These are phyloP conservation scores for Cladophialophora chaetospira DNA, from an alignment of 2,329 filamentous ascomycete genomes.

Conservation along the genomic window DNA sequence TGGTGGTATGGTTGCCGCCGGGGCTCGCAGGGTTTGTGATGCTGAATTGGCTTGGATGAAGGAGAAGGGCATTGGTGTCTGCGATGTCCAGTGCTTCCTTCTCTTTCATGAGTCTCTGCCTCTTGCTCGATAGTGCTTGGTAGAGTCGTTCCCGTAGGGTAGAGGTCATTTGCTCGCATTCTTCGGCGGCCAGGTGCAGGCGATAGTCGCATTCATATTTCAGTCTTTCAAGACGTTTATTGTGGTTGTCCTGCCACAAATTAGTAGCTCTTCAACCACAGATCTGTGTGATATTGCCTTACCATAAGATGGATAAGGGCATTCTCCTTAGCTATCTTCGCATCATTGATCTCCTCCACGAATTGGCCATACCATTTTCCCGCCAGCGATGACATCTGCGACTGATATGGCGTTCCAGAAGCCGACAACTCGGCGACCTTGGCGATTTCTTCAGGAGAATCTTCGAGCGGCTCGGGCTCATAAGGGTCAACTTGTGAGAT, in stretches of 20 bases:
- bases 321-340: constrained; percentile 83
- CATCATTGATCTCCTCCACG: constrained; percentile 81
- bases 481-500: constrained; percentile 86
- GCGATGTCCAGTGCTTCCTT: constrained; percentile 69
- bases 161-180: constrained; percentile 59
- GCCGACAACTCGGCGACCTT: constrained; percentile 61
- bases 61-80: constrained; percentile 65
- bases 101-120: constrained; percentile 60
- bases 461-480: constrained; percentile 66
- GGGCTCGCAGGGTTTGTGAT: constrained; percentile 66
- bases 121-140: constrained; percentile 59
- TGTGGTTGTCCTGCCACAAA: constrained; percentile 56
- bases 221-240: constrained; percentile 57
- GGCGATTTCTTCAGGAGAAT: constrained; percentile 65
- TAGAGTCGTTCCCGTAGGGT: constrained; percentile 65
- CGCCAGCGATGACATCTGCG: constrained; percentile 65
- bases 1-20: constrained; percentile 60
- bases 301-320: constrained; percentile 81
- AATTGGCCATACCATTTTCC: constrained; percentile 85
- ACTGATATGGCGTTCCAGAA: constrained; percentile 63
- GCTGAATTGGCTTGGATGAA: constrained; percentile 67
- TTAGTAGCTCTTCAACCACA: constrained; percentile 1
- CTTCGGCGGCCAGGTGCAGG: constrained; percentile 63
- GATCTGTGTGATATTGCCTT: constrained; percentile 40
- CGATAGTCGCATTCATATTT: constrained; percentile 61